Base-by-base conservation (phyloP, 106 monocot species). In the Acorus gramineus region DNA sequence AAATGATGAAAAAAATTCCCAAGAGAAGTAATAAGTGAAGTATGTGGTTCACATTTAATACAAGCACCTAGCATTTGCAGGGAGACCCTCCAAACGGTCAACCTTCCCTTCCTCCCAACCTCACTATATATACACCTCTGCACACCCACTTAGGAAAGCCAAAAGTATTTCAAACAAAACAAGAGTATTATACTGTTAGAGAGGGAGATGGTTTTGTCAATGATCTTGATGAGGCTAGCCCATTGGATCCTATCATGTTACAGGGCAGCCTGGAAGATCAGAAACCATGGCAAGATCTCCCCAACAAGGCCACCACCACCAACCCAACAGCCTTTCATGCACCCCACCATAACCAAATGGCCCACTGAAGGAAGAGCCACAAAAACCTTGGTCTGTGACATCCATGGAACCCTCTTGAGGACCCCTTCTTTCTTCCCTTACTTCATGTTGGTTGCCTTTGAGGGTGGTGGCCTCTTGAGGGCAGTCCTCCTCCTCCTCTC, bases 381-480 rank as follows among this genome's bases (percentile, higher is more conserved):
- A 2, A 66, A 80, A 28, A 59, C 71, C 51, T 4, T 76, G 6
- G 68, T 81, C 2, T 77, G 79, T 53, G 85, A 83, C 65, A 65
- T 83, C 75, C 66, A 77, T 14, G 74, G 69, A n/a, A 53, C 73
- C 45, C 76, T 90, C 8, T 61, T 86, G 1, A 70, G 74, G 13
- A 65, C 80, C 8, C n/a, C 67, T 0, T 78, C 85, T 62, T 66
- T 55, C 9, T 93, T 85, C 74, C 83, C 93, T 48, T 89, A 57
- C 89, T 93, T 89, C 85, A 85, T 93, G 93, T 73, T 85, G 10
- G 85, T 89, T 0, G 89, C 93, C 53, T 89, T 85, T 52, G 93
- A 93, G 67, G 89, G 73, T 11, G 89, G 93, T 1, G 67, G 89
- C 52, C 50, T 81, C 49, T 14, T 83, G 0, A 78, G 85, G 42